A percentile compares a stretch with the other conserved stretches of the same genome.
These are phyloP conservation scores for Lecanicillium sp. DNA, from an alignment of 2,329 filamentous ascomycete species.

Conservation along the genomic window DNA sequence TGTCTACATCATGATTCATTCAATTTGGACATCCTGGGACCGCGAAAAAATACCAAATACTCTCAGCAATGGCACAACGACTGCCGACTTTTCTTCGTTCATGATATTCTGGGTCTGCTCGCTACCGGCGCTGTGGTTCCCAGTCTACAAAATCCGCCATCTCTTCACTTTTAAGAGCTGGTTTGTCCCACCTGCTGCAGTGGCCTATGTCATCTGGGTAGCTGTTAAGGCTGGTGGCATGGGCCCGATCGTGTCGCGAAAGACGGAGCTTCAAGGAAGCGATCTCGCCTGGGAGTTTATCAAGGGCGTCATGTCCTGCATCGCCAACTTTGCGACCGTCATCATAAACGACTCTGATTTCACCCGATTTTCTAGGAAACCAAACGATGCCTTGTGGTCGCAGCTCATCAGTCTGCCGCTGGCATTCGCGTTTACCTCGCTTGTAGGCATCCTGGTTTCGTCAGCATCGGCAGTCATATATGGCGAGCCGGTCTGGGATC, in stretches of 20 bases:
- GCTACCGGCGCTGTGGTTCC: constrained; percentile 81
- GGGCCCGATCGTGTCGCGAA: constrained; percentile 73
- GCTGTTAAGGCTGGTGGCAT: constrained; percentile 74
- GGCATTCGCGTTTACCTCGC: constrained; percentile 71
- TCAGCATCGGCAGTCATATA: constrained; percentile 67
- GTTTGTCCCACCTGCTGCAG: constrained; percentile 72
- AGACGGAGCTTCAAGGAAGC: constrained; percentile 56
- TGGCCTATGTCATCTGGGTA: constrained; percentile 85
- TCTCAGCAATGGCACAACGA: constrained; percentile 46
- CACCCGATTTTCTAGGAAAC: constrained; percentile 71
- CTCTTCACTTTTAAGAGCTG: constrained; percentile 86
- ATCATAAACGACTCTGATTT: constrained; percentile 84
- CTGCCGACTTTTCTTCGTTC: constrained; percentile 71
- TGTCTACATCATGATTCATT: constrained; percentile 80
- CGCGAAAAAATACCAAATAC: constrained; percentile 55
- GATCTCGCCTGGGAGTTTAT: constrained; percentile 75
- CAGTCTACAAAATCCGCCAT: constrained; percentile 81
- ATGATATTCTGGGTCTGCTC: constrained; percentile 81
- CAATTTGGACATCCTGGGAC: constrained; percentile 71
- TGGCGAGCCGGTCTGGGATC: constrained; percentile 64
- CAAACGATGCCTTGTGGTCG: constrained; percentile 73
- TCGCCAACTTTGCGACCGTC: constrained; percentile 85
- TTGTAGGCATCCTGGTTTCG: constrained; percentile 75
- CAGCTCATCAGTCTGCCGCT: constrained; percentile 70
- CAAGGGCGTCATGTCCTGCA: constrained; percentile 78